A percentile compares a stretch with the other conserved stretches of the same genome.
Conservation (phyloP, 495 filamentous ascomycete species). For the Aspergillus nidulans region DNA sequence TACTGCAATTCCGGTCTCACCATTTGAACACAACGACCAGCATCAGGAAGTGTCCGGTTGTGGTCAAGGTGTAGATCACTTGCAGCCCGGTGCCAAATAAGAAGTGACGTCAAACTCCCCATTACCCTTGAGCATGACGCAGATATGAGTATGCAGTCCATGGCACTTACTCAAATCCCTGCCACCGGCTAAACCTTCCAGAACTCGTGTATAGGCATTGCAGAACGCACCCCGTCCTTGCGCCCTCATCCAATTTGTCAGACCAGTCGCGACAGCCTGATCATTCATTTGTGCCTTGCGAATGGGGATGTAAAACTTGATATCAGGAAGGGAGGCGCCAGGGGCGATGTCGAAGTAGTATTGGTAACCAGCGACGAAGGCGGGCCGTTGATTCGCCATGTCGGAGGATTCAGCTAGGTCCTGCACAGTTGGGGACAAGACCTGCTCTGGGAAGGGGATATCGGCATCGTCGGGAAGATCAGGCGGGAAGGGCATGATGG, state of each 20-base stretch:
- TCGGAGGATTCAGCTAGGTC: slow-evolving; percentile 1
- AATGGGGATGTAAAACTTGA: slow-evolving; percentile 33
- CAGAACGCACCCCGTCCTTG: slow-evolving; percentile 19
- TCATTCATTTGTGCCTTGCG: slow-evolving; percentile 27
- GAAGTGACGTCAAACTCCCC: slow-evolving; percentile 21
- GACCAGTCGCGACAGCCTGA: slow-evolving; percentile 8
- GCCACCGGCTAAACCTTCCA: slow-evolving; percentile 13
- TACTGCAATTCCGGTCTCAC: too few relatives aligned
- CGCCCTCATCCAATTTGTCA: slow-evolving; percentile 16
- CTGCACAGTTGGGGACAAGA: background rate
- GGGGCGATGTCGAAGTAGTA: slow-evolving; percentile 5
- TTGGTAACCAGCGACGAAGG: background rate
- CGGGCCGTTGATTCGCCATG: slow-evolving; percentile 13
- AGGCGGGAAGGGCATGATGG: slow-evolving; percentile 10
- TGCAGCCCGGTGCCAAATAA: slow-evolving; percentile 13
- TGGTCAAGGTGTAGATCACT: too few relatives aligned
- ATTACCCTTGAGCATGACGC: slow-evolving; percentile 5
- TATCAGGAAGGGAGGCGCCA: slow-evolving; percentile 15
- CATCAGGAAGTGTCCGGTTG: too few relatives aligned
- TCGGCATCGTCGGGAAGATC: slow-evolving; percentile 7
- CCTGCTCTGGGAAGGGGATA: background rate
- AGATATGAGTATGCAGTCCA: slow-evolving; percentile 17
- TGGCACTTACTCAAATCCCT: slow-evolving; percentile 8
- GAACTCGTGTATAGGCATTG: slow-evolving; percentile 7
- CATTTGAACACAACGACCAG: too few relatives aligned